These are phyloP conservation scores for Exutisphaerella laricina DNA, from an alignment of 2,329 filamentous ascomycete species.

Conservation along the genomic window DNA sequence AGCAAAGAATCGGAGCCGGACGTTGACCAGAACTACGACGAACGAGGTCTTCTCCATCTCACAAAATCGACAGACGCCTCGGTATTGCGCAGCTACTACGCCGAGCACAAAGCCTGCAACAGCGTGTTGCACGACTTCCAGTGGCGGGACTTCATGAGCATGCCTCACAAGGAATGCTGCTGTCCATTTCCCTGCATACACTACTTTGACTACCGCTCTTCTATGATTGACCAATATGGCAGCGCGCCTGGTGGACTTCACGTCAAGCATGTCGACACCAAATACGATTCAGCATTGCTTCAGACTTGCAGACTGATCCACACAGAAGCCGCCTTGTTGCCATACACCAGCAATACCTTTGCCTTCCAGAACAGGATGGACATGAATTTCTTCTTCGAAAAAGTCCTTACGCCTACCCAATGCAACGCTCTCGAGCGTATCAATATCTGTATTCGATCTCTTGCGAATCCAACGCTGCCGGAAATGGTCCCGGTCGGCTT, in stretches of 20 bases:
- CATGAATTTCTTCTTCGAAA: conserved; percentile 12
- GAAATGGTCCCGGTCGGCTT: conserved; percentile 4
- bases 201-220: conserved; percentile 11
- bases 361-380: conserved; percentile 11
- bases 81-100: neutral
- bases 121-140: conserved; percentile 13
- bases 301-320: conserved; percentile 11
- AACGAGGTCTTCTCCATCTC: neutral
- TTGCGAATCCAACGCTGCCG: conserved; percentile 12
- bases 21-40: neutral
- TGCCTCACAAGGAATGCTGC: conserved; percentile 6
- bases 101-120: conserved; percentile 7
- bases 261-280: conserved; percentile 8
- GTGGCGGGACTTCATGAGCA: conserved; percentile 13
- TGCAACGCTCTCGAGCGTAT: conserved; percentile 9
- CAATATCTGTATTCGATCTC: conserved; percentile 10
- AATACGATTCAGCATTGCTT: conserved; percentile 12
- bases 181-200: conserved; percentile 14
- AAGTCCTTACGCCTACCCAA: conserved; percentile 8
- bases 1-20: neutral
- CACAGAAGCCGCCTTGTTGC: conserved; percentile 12
- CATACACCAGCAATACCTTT: conserved; percentile 15
- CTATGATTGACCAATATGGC: conserved; percentile 14
- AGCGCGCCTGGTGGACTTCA: conserved; percentile 10
- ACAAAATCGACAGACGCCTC: neutral